A percentile compares a stretch with the other conserved stretches of the same genome.
Evolutionary conservation across 331 rosid species (phyloP).

Genomic region (Telfairia occidentalis): DNA sequence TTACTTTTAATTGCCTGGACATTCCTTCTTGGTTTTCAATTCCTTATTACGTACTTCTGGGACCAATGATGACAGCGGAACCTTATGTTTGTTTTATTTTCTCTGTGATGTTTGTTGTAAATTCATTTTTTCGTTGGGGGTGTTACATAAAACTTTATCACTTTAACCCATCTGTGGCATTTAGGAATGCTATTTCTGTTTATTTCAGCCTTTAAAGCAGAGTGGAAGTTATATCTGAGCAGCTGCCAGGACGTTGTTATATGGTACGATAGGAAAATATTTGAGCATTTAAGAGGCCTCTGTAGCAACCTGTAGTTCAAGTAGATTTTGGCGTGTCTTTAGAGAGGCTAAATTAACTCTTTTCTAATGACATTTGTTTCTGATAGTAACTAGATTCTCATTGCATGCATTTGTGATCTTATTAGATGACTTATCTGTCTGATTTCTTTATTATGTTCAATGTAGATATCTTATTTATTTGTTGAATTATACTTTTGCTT

Average conservation of each 20-base stretch:
- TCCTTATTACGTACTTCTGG: neutral
- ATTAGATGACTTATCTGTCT: neutral
- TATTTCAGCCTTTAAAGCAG: constrained; percentile 77
- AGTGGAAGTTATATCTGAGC: constrained; percentile 70
- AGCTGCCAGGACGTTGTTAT: constrained; percentile 74
- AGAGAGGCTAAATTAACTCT: constrained; percentile 16
- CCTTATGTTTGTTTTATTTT: neutral
- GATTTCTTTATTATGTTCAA: neutral
- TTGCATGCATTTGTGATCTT: neutral
- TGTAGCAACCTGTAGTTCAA: constrained; percentile 26
- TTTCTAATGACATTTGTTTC: neutral
- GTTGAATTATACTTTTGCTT: neutral
- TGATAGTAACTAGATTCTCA: neutral
- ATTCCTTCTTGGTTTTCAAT: neutral
- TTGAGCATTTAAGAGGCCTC: constrained; percentile 55
- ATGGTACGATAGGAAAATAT: constrained; percentile 91
- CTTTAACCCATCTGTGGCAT: constrained; percentile 71
- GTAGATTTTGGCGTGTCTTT: constrained; percentile 21
- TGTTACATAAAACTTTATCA: constrained; percentile 30
- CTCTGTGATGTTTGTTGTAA: constrained; percentile 6
- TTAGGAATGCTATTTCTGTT: constrained; percentile 67
- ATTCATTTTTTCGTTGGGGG: constrained; percentile 11
- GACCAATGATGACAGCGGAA: neutral
- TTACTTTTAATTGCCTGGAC: neutral
- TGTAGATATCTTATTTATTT: neutral